Percentiles rank a stretch among this genome's conserved stretches.
These are phyloP conservation scores for Thielaviopsis musarum DNA, from an alignment of 2,329 filamentous ascomycete species.

Conservation along the genomic window DNA sequence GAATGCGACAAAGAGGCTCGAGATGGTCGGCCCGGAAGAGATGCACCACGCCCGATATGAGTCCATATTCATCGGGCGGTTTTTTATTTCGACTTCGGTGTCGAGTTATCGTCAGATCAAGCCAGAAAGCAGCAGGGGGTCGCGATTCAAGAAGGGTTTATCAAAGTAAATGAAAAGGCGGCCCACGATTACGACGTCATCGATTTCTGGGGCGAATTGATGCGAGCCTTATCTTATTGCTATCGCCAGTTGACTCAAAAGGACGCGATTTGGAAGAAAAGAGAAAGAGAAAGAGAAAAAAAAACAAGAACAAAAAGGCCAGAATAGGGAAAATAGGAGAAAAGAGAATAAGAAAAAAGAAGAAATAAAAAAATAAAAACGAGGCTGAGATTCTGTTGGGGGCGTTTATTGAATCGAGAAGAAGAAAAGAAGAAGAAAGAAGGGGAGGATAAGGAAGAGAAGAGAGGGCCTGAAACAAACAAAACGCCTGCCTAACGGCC, in stretches of 20 bases:
- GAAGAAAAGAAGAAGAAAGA: neutral
- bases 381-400: neutral
- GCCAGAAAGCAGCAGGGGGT: neutral
- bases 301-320: neutral
- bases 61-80: neutral
- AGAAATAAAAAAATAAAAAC: neutral
- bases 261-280: neutral
- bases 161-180: neutral
- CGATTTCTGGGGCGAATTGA: neutral
- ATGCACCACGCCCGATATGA: constrained; percentile 20
- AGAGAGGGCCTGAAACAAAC: neutral
- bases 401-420: neutral
- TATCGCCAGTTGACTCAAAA: neutral
- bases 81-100: no score
- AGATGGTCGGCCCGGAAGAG: constrained; percentile 47
- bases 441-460: neutral
- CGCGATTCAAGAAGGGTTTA: neutral
- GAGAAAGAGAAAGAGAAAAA: neutral
- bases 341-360: neutral
- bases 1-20: constrained; percentile 47
- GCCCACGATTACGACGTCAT: constrained; percentile 4
- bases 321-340: neutral
- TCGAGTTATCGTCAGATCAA: no score
- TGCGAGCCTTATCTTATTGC: neutral
- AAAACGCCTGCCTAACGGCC: neutral